These are phyloP conservation scores for Barbatosphaeria neglecta DNA, from an alignment of 495 filamentous ascomycete genomes.

Conservation along the genomic window DNA sequence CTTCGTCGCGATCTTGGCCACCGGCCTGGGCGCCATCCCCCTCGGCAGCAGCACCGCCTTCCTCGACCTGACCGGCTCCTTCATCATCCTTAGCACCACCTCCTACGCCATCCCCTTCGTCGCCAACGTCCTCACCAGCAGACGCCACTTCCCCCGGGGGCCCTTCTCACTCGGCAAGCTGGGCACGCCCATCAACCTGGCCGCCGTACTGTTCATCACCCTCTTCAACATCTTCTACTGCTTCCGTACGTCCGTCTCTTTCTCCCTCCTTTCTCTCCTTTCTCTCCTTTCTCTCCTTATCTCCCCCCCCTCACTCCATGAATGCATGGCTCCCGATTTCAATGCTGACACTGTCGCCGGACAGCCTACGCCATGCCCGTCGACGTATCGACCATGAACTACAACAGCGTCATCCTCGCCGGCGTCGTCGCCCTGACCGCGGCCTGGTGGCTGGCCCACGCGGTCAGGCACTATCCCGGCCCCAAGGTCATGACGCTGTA, in stretches of 20 bases:
- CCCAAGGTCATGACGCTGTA: conserved; percentile 43
- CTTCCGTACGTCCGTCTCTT: conserved; percentile 34
- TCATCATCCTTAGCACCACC: conserved; percentile 59
- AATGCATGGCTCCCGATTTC: neutral
- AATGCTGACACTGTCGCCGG: conserved; percentile 4
- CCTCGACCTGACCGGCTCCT: conserved; percentile 60
- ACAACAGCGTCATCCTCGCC: conserved; percentile 52
- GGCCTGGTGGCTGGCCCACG: conserved; percentile 57
- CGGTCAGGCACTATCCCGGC: conserved; percentile 41
- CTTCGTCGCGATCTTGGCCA: conserved; percentile 45
- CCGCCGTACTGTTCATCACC: conserved; percentile 52
- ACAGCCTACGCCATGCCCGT: conserved; percentile 47
- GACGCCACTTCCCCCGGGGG: conserved; percentile 52
- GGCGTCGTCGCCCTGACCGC: conserved; percentile 40
- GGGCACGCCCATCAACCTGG: conserved; percentile 48
- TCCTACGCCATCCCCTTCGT: conserved; percentile 70
- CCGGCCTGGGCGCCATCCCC: conserved; percentile 62
- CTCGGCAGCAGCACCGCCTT: conserved; percentile 66
- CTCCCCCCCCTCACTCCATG: neutral
- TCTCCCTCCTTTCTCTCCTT: no score
- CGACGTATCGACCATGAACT: conserved; percentile 54
- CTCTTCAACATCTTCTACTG: conserved; percentile 65
- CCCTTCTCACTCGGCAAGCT: conserved; percentile 56
- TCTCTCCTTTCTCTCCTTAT: no score
- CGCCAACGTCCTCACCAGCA: conserved; percentile 55